Evolutionary conservation across 2,329 filamentous ascomycete genomes (phyloP), one percentile per base, ranked within the genome.

Genomic region (Alternaria brassicicola): DNA sequence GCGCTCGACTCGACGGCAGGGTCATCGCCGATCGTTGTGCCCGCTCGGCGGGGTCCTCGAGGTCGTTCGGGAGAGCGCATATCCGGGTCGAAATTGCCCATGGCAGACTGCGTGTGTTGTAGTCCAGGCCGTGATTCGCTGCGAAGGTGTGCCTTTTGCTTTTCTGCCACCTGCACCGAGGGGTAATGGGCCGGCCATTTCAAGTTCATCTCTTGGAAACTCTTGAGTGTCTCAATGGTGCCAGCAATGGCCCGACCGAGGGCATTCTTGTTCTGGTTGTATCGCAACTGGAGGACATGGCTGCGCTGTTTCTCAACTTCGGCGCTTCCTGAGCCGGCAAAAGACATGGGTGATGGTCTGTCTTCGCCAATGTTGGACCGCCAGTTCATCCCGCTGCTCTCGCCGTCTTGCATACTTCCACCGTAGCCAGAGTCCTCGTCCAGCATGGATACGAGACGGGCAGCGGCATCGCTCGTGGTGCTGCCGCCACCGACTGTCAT

Each of bases 171-270:
- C 73, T 92, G 88, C 3, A 94, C 88, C 2, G 93, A 92, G 52
- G 95, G 95, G 76, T 99, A 99, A 75, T 96, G 91, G 30, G 93
- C 94, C 1, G 95, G 95, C 95, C 95, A 98, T 72, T 88, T 86
- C 13, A 89, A 82, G 72, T 99, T 99, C 85, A 92, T 95, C 62
- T 93, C 85, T 77, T 96, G 93, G 56, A 99, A 84, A 59, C 87
- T 87, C 76, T 90, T 89, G 64, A 99, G 80, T 2, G 92, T 87
- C 59, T 97, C 92, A 57, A 97, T 87, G 8, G 93, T 94, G 67
- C 88, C 87, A 71, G 89, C 91, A 73, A 99, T 97, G 13, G 93
- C 90, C 59, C 93, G 89, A 41, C 88, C 92, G n/a, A 99, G 86
- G 30, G 91, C 88, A 6, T 89, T 91, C 58, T 93, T 88, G 76